Conservation (phyloP, 345 rosid species). For the Linum usitatissimum region DNA sequence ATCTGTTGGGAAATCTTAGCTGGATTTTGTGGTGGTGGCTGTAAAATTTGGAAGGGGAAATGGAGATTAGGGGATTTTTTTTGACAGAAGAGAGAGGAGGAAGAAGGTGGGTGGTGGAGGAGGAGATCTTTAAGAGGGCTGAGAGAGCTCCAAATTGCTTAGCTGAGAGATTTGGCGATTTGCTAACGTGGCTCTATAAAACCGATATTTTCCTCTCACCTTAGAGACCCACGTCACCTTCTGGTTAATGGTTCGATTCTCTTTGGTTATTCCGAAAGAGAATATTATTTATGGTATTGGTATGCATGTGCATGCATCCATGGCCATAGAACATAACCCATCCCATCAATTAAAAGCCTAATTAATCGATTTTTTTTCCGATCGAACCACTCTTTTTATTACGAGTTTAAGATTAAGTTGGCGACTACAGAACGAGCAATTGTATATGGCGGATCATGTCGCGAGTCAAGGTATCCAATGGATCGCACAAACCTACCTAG, state of each 20-base stretch:
- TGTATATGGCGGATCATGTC: too few relatives aligned
- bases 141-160: slow-evolving; percentile 1
- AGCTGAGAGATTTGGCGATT: slow-evolving; percentile 12
- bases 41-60: slow-evolving; percentile 1
- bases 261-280: background rate
- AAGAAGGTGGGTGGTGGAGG: slow-evolving; percentile 8
- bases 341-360: too few relatives aligned
- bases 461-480: too few relatives aligned
- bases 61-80: slow-evolving; percentile 7
- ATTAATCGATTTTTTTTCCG: too few relatives aligned
- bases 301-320: background rate
- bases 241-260: background rate
- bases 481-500: too few relatives aligned
- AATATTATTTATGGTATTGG: background rate
- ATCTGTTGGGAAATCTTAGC: too few relatives aligned
- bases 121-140: slow-evolving; percentile 37
- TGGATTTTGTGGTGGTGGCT: background rate
- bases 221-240: slow-evolving; percentile 32
- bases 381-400: too few relatives aligned
- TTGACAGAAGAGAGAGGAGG: slow-evolving; percentile 2
- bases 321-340: too few relatives aligned
- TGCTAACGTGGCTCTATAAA: slow-evolving; percentile 35
- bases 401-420: too few relatives aligned
- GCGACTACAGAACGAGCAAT: too few relatives aligned
- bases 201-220: slow-evolving; percentile 52